These are phyloP conservation scores for Aspergillus ochraceus DNA, from an alignment of 2,329 filamentous ascomycete species.

Conservation along the genomic window DNA sequence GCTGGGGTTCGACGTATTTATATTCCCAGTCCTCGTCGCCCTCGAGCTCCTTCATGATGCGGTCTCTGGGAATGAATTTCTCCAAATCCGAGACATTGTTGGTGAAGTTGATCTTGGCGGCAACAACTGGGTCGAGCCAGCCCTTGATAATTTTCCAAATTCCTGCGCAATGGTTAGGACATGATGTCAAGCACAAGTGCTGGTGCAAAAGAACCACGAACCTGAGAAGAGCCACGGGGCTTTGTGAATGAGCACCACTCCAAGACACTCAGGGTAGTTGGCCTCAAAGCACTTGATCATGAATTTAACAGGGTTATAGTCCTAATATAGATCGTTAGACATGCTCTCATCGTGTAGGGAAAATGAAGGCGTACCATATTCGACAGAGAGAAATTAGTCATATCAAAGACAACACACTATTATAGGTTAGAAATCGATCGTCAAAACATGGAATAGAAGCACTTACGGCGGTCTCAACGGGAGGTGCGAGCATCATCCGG, in stretches of 20 bases:
- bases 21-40: constrained; percentile 86
- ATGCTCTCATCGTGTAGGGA: neutral
- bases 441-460: neutral
- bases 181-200: neutral
- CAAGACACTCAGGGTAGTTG: constrained; percentile 93
- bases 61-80: constrained; percentile 68
- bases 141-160: constrained; percentile 94
- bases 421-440: constrained; percentile 13
- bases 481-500: constrained; percentile 75
- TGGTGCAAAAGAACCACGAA: constrained; percentile 36
- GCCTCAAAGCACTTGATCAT: constrained; percentile 99
- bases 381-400: constrained; percentile 88
- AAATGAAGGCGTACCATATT: constrained; percentile 70
- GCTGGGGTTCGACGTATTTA: constrained; percentile 72
- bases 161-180: constrained; percentile 49
- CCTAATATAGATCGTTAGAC: constrained; percentile 47
- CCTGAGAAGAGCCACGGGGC: constrained; percentile 96
- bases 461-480: constrained; percentile 88
- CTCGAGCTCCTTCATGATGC: constrained; percentile 79
- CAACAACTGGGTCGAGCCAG: constrained; percentile 96
- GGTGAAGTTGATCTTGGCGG: constrained; percentile 89
- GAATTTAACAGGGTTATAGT: constrained; percentile 95
- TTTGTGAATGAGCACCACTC: constrained; percentile 89
- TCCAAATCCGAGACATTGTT: constrained; percentile 77
- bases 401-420: constrained; percentile 90